phyloP scores from a whole-genome alignment of 305 asterid genomes.

The Solanum hybrid region DNA sequence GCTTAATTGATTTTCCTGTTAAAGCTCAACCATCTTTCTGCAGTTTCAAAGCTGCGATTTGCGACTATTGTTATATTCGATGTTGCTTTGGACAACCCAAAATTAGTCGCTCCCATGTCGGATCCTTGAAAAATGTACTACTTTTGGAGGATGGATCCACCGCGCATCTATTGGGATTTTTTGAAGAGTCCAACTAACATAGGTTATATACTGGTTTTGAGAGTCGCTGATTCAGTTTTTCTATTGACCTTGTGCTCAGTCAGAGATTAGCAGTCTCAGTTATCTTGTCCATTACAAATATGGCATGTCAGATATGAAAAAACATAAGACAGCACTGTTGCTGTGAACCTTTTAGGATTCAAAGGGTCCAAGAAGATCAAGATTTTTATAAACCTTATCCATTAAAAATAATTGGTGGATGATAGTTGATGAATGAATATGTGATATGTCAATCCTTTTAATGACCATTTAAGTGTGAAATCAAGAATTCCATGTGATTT shows the following conservation, averaged over 20 bases:
- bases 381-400: neutral
- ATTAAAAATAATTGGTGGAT: neutral
- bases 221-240: neutral
- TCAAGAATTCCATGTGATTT: neutral
- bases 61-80: neutral
- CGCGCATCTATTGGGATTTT: neutral
- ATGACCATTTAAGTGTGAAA: neutral
- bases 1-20: neutral
- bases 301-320: neutral
- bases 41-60: neutral
- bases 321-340: neutral
- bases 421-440: neutral
- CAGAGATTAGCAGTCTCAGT: neutral
- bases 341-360: neutral
- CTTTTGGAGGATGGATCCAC: neutral
- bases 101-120: neutral
- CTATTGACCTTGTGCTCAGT: neutral
- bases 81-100: neutral
- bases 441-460: neutral
- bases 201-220: neutral
- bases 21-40: neutral
- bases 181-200: neutral
- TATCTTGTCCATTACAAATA: neutral
- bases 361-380: neutral
- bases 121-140: neutral